A percentile compares a stretch with the other conserved stretches of the same genome.
phyloP scores from a whole-genome alignment of 441 rosid species.

The Pelargonium australe region DNA sequence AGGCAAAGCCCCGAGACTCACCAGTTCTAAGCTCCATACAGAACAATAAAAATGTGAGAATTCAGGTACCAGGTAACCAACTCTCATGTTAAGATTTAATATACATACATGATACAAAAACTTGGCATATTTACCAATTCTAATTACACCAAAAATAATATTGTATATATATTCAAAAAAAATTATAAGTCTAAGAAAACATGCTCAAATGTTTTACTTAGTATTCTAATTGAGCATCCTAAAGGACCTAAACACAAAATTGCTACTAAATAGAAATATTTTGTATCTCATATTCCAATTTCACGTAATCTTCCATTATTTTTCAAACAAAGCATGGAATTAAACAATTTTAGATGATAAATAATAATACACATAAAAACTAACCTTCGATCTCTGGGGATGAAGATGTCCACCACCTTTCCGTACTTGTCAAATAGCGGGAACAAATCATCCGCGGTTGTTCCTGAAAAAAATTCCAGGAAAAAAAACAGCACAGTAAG shows the following conservation, averaged over 20 bases:
- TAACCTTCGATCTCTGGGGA: conserved; percentile 58
- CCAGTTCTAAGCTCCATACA: conserved; percentile 40
- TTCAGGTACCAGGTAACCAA: not conserved
- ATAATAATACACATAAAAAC: not conserved
- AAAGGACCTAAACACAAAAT: not conserved
- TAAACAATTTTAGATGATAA: not conserved
- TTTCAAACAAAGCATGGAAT: not conserved
- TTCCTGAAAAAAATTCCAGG: conserved; percentile 30
- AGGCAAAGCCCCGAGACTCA: conserved; percentile 71
- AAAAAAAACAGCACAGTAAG: conserved; percentile 10
- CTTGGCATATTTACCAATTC: too few relatives aligned
- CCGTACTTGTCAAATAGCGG: conserved; percentile 72
- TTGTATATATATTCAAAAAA: too few relatives aligned
- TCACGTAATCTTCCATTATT: not conserved
- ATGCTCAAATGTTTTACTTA: too few relatives aligned
- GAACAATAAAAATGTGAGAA: not conserved
- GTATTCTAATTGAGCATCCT: too few relatives aligned
- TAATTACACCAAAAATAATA: too few relatives aligned
- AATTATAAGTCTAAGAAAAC: too few relatives aligned
- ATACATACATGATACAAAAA: not conserved
- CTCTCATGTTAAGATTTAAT: too few relatives aligned
- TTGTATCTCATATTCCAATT: not conserved
- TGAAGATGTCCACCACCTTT: conserved; percentile 63
- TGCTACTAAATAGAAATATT: not conserved
- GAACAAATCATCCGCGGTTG: conserved; percentile 64